A percentile compares a stretch with the other conserved stretches of the same genome.
Evolutionary conservation across 495 filamentous ascomycete species (phyloP).

Genomic region (Penicillium egyptiacum): DNA sequence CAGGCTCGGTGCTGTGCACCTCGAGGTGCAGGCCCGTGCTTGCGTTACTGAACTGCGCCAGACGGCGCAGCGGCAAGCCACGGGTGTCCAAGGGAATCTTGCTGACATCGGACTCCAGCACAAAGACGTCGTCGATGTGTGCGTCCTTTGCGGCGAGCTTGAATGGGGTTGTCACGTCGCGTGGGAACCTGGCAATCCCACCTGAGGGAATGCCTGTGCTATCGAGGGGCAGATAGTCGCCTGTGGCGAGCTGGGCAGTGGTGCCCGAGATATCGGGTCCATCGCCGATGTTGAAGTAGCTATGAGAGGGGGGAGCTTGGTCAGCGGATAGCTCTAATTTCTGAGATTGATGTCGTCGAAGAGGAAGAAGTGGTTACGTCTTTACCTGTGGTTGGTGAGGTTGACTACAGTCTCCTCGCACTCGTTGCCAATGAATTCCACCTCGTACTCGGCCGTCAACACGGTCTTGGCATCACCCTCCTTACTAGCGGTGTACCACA

Average conservation of each 20-base stretch:
- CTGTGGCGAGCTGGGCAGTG: slow-evolving; percentile 66
- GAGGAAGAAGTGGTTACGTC: not conserved
- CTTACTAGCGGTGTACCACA: slow-evolving; percentile 75
- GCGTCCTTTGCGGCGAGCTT: slow-evolving; percentile 64
- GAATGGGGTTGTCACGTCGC: slow-evolving; percentile 60
- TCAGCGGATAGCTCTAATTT: slow-evolving; percentile 1
- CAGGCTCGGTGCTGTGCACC: slow-evolving; percentile 84
- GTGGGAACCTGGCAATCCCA: slow-evolving; percentile 50
- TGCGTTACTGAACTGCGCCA: slow-evolving; percentile 69
- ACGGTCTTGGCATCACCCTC: slow-evolving; percentile 61
- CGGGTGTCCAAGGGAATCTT: slow-evolving; percentile 79
- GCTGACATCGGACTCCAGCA: slow-evolving; percentile 62
- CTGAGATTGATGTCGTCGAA: not conserved
- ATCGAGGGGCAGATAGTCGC: slow-evolving; percentile 73
- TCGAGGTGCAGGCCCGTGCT: slow-evolving; percentile 74
- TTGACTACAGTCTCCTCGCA: slow-evolving; percentile 85
- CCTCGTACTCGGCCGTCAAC: slow-evolving; percentile 85
- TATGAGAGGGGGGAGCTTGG: slow-evolving; percentile 31
- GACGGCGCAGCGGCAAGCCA: slow-evolving; percentile 55
- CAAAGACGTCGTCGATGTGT: slow-evolving; percentile 87
- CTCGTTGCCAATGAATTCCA: slow-evolving; percentile 70
- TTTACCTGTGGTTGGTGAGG: slow-evolving; percentile 91
- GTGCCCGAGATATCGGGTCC: slow-evolving; percentile 72
- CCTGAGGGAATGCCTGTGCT: slow-evolving; percentile 62
- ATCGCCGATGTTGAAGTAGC: slow-evolving; percentile 86